Percentiles rank a stretch among this genome's conserved stretches.
Evolutionary conservation across 2,329 filamentous ascomycete genomes (phyloP).

Genomic region (Pseudogymnoascus verrucosus): DNA sequence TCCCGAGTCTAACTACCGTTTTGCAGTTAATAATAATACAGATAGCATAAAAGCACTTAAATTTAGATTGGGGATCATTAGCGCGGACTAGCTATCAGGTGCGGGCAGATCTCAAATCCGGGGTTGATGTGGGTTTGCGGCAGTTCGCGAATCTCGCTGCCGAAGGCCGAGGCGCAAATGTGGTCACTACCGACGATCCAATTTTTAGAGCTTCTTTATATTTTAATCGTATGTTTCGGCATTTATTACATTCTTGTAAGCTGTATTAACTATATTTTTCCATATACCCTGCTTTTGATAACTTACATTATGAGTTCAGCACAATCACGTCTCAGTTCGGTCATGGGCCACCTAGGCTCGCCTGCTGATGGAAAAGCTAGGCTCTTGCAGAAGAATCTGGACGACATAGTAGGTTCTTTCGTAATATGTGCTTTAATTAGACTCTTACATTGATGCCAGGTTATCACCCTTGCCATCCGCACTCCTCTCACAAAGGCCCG

Average conservation of each 20-base stretch:
- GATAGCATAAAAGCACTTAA: background rate
- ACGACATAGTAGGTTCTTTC: constrained; percentile 60
- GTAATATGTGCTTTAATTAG: constrained; percentile 43
- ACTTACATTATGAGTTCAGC: constrained; percentile 17
- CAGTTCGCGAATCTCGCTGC: background rate
- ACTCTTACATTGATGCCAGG: constrained; percentile 29
- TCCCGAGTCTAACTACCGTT: background rate
- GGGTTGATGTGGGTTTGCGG: background rate
- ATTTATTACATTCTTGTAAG: background rate
- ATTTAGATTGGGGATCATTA: background rate
- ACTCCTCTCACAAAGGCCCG: constrained; percentile 86
- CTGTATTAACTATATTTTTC: background rate
- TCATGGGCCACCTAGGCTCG: constrained; percentile 35
- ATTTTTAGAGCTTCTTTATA: background rate
- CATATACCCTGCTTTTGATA: background rate
- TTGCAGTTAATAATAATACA: background rate
- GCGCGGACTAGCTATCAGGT: background rate
- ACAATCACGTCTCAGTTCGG: constrained; percentile 25
- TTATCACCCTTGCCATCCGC: constrained; percentile 83
- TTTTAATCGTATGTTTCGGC: background rate
- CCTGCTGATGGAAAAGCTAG: constrained; percentile 41
- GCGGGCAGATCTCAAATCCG: background rate
- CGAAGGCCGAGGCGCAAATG: background rate
- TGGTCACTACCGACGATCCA: background rate
- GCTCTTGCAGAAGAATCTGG: constrained; percentile 70